Percentiles rank a stretch among this genome's conserved stretches.
Evolutionary conservation across 2,329 filamentous ascomycete species (phyloP).

Genomic region (Phaeomoniella chlamydospora): DNA sequence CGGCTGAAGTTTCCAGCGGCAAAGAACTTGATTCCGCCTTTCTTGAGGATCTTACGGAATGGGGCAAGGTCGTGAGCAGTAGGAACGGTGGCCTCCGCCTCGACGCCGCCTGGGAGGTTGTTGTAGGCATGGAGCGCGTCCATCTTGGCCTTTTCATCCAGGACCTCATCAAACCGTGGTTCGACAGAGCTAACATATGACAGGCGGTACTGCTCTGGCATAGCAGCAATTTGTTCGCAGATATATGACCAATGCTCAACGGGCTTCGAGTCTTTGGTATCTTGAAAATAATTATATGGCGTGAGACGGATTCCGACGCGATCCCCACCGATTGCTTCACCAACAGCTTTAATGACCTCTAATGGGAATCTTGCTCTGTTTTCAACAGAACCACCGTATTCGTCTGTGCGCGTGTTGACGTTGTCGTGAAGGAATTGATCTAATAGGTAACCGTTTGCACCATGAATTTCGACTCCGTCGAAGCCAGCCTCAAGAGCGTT

Average conservation of each 20-base stretch:
- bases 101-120: conserved; percentile 6
- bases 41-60: conserved; percentile 26
- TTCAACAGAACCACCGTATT: conserved; percentile 31
- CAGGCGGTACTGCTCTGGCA: conserved; percentile 20
- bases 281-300: conserved; percentile 47
- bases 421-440: conserved; percentile 49
- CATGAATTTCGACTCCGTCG: conserved; percentile 50
- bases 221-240: conserved; percentile 23
- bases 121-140: conserved; percentile 15
- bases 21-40: conserved; percentile 26
- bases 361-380: conserved; percentile 36
- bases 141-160: conserved; percentile 30
- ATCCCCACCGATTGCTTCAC: conserved; percentile 31
- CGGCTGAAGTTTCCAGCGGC: conserved; percentile 33
- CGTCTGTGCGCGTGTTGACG: conserved; percentile 38
- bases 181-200: conserved; percentile 34
- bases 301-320: conserved; percentile 40
- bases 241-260: conserved; percentile 30
- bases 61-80: conserved; percentile 19
- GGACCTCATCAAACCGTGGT: conserved; percentile 31
- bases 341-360: conserved; percentile 38
- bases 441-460: conserved; percentile 52
- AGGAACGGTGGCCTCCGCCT: conserved; percentile 10
- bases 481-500: conserved; percentile 37
- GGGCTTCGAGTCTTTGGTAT: conserved; percentile 30